Evolutionary conservation across 345 rosid genomes (phyloP).

Genomic region (Eucalyptus sp.): DNA sequence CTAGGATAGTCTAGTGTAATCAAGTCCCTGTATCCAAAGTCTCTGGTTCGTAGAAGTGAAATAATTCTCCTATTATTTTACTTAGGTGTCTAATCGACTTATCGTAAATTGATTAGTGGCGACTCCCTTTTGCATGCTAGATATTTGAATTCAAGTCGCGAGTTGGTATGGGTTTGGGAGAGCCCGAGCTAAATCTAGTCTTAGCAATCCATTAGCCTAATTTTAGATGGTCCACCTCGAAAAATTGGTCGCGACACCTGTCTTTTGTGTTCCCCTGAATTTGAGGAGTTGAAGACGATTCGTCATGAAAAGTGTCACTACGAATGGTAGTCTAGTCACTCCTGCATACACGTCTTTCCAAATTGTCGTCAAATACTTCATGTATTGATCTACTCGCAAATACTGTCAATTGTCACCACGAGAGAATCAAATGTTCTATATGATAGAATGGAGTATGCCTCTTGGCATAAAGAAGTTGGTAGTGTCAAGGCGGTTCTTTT

Average conservation of each 20-base stretch:
- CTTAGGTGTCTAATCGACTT: too few relatives aligned
- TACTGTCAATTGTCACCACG: fast-evolving
- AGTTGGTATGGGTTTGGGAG: too few relatives aligned
- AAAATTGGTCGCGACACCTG: background rate
- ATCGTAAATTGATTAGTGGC: too few relatives aligned
- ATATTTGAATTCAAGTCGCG: too few relatives aligned
- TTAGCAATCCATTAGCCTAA: too few relatives aligned
- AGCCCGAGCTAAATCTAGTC: too few relatives aligned
- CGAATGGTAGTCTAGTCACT: background rate
- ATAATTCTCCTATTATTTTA: too few relatives aligned
- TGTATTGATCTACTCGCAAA: background rate
- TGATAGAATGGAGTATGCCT: background rate
- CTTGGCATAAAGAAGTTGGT: background rate
- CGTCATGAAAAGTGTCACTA: background rate
- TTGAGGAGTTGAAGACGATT: background rate
- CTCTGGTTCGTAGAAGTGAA: too few relatives aligned
- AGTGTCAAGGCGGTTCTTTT: background rate
- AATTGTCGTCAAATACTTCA: fast-evolving
- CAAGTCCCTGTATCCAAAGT: too few relatives aligned
- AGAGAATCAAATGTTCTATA: fast-evolving
- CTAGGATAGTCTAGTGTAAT: too few relatives aligned
- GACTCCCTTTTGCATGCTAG: too few relatives aligned
- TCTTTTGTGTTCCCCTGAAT: background rate
- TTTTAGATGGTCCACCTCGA: too few relatives aligned
- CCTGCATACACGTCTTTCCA: background rate